A percentile compares a stretch with the other conserved stretches of the same genome.
Evolutionary conservation across 768 basidiomycete species (phyloP).

Genomic region (Boletus reticuloceps): DNA sequence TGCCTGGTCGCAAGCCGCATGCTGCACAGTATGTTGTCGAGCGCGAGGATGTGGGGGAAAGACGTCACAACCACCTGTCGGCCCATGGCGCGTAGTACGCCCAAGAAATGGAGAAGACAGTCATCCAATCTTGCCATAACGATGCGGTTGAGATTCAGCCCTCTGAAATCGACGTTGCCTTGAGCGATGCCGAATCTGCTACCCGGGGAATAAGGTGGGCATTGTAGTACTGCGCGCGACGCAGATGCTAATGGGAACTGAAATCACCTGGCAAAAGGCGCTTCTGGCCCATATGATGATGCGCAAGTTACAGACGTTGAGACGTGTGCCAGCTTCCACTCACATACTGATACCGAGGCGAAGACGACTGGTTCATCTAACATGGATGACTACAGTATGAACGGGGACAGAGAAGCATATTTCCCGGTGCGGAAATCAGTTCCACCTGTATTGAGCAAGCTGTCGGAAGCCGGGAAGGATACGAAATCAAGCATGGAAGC

Average conservation of each 20-base stretch:
- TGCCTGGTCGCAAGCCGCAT: neutral
- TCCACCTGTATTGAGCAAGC: neutral
- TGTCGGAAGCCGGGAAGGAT: neutral
- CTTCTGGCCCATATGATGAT: neutral
- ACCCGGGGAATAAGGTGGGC: neutral
- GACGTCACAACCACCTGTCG: neutral
- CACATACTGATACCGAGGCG: neutral
- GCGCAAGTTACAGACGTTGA: neutral
- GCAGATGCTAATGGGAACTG: constrained; percentile 1
- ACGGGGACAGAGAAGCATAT: neutral
- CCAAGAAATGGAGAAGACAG: neutral
- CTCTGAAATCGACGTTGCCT: neutral
- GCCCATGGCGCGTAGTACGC: neutral
- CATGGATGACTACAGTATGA: neutral
- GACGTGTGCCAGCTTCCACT: neutral
- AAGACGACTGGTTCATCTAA: neutral
- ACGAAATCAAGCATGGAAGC: neutral
- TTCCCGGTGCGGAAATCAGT: neutral
- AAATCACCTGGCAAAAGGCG: neutral
- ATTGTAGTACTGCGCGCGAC: neutral
- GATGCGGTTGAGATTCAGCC: neutral
- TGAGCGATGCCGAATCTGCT: neutral
- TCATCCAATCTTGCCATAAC: neutral
- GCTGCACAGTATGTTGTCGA: neutral
- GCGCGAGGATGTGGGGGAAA: neutral